Evolutionary conservation across 129 eudicot species (phyloP).

Genomic region (Glebionis coronaria): DNA sequence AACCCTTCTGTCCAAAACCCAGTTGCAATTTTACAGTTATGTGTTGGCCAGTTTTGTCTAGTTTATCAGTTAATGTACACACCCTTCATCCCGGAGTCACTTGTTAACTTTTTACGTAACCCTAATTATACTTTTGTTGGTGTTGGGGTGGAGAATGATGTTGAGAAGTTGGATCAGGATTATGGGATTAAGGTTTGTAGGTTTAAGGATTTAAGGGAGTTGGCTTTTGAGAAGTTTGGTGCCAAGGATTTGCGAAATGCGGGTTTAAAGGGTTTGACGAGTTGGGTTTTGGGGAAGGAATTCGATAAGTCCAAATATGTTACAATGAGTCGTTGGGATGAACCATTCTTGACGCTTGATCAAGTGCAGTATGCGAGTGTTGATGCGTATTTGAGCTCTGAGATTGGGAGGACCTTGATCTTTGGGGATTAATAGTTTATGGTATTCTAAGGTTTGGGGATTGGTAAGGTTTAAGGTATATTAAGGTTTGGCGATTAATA

Average conservation of each 20-base stretch:
- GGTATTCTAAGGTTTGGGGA: too few relatives aligned
- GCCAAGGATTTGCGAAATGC: slow-evolving; percentile 19
- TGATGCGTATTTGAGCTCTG: slow-evolving; percentile 62
- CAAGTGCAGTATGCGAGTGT: slow-evolving; percentile 71
- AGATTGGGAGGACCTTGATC: slow-evolving; percentile 51
- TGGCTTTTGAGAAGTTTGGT: slow-evolving; percentile 37
- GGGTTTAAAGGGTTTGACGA: slow-evolving; percentile 41
- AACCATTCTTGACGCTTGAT: slow-evolving; percentile 19
- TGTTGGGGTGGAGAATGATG: slow-evolving; percentile 33
- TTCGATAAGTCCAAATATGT: slow-evolving; percentile 42
- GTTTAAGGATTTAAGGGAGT: slow-evolving; percentile 28
- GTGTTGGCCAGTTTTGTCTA: slow-evolving; percentile 23
- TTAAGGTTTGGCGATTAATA: too few relatives aligned
- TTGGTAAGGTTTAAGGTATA: too few relatives aligned
- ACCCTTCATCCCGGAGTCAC: not conserved
- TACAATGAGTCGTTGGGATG: slow-evolving; percentile 63
- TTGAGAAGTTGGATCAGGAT: slow-evolving; percentile 30
- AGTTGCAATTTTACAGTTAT: slow-evolving; percentile 32
- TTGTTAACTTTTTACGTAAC: slow-evolving; percentile 16
- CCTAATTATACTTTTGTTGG: slow-evolving; percentile 31
- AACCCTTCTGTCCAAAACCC: slow-evolving; percentile 21
- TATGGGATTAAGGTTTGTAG: slow-evolving; percentile 23
- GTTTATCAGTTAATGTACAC: slow-evolving; percentile 28
- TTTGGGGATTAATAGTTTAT: too few relatives aligned
- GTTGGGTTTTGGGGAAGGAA: slow-evolving; percentile 39